Base-by-base conservation (phyloP, 2,329 filamentous ascomycete species). In the Fusarium ambrosium region DNA sequence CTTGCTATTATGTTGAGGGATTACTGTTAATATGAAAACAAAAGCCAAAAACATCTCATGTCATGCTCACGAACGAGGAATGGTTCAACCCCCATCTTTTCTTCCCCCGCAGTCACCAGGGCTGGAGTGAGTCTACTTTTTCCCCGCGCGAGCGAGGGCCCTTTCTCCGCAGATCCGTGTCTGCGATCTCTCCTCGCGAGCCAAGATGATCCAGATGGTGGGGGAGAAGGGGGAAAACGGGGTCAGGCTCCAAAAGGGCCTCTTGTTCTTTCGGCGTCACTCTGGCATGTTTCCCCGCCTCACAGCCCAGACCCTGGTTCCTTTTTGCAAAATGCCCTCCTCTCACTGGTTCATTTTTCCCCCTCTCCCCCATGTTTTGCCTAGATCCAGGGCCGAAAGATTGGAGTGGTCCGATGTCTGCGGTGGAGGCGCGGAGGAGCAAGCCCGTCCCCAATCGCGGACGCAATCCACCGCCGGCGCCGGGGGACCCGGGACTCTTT, bases 131-230 rank as follows among this genome's bases (percentile, higher is more conserved):
- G 73, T 72, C 62, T 69, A 68, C 62, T 71, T 13, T 34, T 34
- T 70, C 76, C 76, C 76, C 76, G 65, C 76, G 69, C 76, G 51
- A 65, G 58, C 59, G 56, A 71, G 66, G 68, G 62, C 51, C 61
- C 61, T 64, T 74, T 73, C 73, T 75, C 73, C 73, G 71, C 73
- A 75, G 71, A 73, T 73, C 71, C 43, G 61, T 64, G 36, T 55
- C 41, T 56, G 53, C 62, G 58, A 73, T 73, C 68, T 66, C 66
- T 66, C 66, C 62, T 64, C 56, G 59, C 48, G 24, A 29, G 36
- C 51, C 34, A 14, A 66, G 37, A 51, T 68, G 14, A 56, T 62
- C 18, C 45, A 61, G 66, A 60, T 62, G 55, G 61, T 56, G 61
- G 48, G 56, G n/a, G 29, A 14, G 29, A 62, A 29, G 32, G 22